phyloP scores from a whole-genome alignment of 148 eudicot species.

The Fagopyrum tataricum region DNA sequence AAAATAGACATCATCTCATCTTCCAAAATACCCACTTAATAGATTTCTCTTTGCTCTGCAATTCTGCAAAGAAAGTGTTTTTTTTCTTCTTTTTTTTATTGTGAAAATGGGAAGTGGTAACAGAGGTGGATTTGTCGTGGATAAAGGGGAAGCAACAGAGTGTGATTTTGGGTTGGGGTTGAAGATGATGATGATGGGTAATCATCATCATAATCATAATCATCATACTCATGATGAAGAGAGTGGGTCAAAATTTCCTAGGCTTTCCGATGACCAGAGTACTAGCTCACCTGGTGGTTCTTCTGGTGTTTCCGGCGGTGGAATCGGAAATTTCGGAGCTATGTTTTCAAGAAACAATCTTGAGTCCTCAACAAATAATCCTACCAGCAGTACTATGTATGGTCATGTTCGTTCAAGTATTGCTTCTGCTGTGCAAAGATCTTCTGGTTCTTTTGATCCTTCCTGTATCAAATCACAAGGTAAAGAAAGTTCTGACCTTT shows the following conservation, averaged over 20 bases:
- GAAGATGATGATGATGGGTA: conserved; percentile 15
- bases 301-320: conserved; percentile 1
- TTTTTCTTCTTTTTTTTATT: neutral
- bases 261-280: conserved; percentile 8
- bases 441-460: conserved; percentile 8
- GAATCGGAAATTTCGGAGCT: neutral
- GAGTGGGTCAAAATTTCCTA: conserved; percentile 1
- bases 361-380: neutral
- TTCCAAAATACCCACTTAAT: neutral
- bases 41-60: neutral
- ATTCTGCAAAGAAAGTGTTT: neutral
- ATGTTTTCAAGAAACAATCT: neutral
- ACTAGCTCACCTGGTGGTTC: neutral
- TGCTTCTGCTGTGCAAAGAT: conserved; percentile 8
- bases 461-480: conserved; percentile 13
- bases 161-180: conserved; percentile 13
- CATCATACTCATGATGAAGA: conserved; percentile 1
- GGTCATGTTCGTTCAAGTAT: neutral
- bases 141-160: conserved; percentile 4
- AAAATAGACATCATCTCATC: conserved; percentile 3
- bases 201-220: neutral
- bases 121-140: conserved; percentile 10
- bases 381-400: neutral
- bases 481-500: conserved; percentile 11
- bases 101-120: conserved; percentile 9